These are phyloP conservation scores for Leptographium radiaticola DNA, from an alignment of 2,329 filamentous ascomycete species.

Conservation along the genomic window DNA sequence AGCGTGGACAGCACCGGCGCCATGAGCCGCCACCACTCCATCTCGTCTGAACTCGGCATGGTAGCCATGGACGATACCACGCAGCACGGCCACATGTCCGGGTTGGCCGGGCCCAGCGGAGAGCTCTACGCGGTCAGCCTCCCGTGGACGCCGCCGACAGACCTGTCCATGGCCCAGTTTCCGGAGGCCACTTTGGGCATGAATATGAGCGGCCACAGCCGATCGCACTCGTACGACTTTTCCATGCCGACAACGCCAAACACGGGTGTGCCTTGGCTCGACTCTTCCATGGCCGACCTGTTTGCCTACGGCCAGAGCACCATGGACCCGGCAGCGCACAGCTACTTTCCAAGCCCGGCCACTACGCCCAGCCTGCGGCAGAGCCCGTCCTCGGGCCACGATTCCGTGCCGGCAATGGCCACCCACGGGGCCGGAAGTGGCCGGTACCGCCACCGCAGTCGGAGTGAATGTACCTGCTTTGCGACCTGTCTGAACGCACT, in stretches of 20 bases:
- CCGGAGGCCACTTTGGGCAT: conserved; percentile 20
- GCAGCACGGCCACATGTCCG: background rate
- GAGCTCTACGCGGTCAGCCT: conserved; percentile 24
- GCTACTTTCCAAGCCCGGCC: conserved; percentile 27
- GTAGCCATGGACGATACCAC: conserved; percentile 18
- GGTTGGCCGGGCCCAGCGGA: conserved; percentile 7
- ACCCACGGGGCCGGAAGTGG: background rate
- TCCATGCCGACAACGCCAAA: conserved; percentile 11
- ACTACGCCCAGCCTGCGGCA: conserved; percentile 23
- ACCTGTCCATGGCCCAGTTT: conserved; percentile 20
- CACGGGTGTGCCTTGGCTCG: conserved; percentile 5
- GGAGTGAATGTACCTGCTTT: conserved; percentile 29
- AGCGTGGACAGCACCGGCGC: conserved; percentile 18
- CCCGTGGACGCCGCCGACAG: conserved; percentile 26
- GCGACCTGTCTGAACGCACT: conserved; percentile 31
- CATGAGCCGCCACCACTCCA: conserved; percentile 21
- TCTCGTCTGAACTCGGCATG: conserved; percentile 20
- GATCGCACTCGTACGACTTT: conserved; percentile 19
- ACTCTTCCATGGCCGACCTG: conserved; percentile 14
- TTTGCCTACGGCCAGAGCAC: conserved; percentile 19
- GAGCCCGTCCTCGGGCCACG: conserved; percentile 15
- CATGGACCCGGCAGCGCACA: conserved; percentile 15
- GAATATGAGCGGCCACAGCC: conserved; percentile 16
- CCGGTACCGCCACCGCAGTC: background rate
- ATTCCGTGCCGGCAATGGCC: conserved; percentile 11